Evolutionary conservation across 805 yeast species (phyloP).

Genomic region (Candida schatavii): DNA sequence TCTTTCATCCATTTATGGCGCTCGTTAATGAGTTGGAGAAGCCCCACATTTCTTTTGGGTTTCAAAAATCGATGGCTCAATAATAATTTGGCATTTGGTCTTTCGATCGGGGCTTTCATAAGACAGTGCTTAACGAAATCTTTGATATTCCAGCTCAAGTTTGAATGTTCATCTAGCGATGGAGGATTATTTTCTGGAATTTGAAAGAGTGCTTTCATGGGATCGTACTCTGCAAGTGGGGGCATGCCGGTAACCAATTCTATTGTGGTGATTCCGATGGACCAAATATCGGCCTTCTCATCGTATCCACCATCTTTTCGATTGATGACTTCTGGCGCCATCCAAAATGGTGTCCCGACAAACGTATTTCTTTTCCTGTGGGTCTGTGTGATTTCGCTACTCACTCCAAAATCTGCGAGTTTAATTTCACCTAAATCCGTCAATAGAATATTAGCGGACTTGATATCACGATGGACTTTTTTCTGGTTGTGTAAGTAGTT

Average conservation of each 20-base stretch:
- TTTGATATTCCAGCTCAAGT: conserved; percentile 42
- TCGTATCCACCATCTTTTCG: conserved; percentile 59
- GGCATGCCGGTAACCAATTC: conserved; percentile 83
- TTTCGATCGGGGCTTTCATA: conserved; percentile 56
- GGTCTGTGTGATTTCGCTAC: conserved; percentile 70
- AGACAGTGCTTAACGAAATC: conserved; percentile 69
- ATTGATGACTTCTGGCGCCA: conserved; percentile 95
- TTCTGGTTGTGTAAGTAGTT: conserved; percentile 70
- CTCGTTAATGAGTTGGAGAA: conserved; percentile 36
- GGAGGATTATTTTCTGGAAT: conserved; percentile 73
- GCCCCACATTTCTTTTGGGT: conserved; percentile 22
- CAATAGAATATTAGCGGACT: conserved; percentile 82
- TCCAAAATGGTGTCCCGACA: conserved; percentile 97
- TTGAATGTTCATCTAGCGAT: conserved; percentile 39
- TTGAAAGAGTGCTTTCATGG: conserved; percentile 70
- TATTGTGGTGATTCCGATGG: conserved; percentile 86
- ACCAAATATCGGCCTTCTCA: conserved; percentile 93
- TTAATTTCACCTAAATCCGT: conserved; percentile 70
- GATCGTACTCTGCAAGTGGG: conserved; percentile 70
- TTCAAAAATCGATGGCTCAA: conserved; percentile 53
- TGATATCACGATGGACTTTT: conserved; percentile 86
- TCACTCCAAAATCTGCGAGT: conserved; percentile 91
- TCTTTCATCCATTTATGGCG: conserved; percentile 34
- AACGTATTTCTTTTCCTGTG: conserved; percentile 61
- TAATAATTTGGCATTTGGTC: conserved; percentile 63